phyloP scores from a whole-genome alignment of 75 land plant genomes.

The Azolla pinnata region DNA sequence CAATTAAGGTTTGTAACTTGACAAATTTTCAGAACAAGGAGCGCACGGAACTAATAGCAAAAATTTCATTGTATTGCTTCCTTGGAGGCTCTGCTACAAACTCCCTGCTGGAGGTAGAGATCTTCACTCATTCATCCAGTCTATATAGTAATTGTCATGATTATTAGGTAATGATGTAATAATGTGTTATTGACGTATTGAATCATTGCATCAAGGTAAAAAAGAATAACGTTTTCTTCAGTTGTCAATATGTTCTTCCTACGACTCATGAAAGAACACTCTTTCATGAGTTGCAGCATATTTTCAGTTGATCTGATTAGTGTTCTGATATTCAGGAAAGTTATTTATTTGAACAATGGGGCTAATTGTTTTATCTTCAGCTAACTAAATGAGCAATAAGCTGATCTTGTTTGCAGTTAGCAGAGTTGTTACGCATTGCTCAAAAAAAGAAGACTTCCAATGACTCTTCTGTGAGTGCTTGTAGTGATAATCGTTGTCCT shows the following conservation, averaged over 20 bases:
- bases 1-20: background rate
- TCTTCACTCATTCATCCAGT: background rate
- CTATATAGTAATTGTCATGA: too few species aligned
- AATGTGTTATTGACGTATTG: background rate
- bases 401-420: background rate
- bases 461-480: background rate
- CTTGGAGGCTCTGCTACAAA: conserved; percentile 44
- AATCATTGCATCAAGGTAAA: background rate
- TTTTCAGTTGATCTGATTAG: too few species aligned
- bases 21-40: conserved; percentile 59
- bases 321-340: too few species aligned
- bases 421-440: background rate
- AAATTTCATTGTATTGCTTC: conserved; percentile 83
- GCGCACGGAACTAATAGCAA: conserved; percentile 55
- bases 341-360: too few species aligned
- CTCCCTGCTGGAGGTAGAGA: conserved; percentile 22
- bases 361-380: too few species aligned
- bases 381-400: too few species aligned
- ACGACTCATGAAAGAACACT: background rate
- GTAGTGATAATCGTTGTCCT: background rate
- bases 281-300: background rate
- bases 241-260: background rate
- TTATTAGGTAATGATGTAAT: background rate
- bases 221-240: too few species aligned
- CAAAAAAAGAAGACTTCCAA: background rate